Evolutionary conservation across 441 rosid species (phyloP).

Genomic region (Populus hybrid): DNA sequence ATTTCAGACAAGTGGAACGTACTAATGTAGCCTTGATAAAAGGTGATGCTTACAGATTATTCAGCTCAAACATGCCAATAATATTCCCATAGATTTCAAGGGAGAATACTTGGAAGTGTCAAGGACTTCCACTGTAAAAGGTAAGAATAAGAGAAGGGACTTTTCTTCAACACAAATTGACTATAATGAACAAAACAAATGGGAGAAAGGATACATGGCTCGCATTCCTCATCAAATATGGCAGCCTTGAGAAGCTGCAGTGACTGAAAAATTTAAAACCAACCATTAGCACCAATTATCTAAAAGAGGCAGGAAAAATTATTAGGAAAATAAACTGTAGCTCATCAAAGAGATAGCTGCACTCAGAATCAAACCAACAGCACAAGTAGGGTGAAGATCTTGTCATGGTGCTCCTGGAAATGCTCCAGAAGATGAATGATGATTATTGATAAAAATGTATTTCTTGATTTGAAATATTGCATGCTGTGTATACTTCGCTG

Average conservation of each 20-base stretch:
- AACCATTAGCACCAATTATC: constrained; percentile 5
- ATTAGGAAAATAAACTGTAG: background rate
- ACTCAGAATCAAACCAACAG: background rate
- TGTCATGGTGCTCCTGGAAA: background rate
- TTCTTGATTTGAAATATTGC: background rate
- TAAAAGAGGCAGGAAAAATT: background rate
- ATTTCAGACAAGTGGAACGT: constrained; percentile 6
- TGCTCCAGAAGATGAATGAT: background rate
- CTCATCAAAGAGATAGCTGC: background rate
- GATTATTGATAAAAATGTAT: background rate
- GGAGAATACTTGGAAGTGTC: constrained; percentile 70
- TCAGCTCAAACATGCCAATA: constrained; percentile 95
- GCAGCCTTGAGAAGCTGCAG: constrained; percentile 76
- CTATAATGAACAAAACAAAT: constrained; percentile 9
- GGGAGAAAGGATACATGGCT: constrained; percentile 64
- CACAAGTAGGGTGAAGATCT: background rate
- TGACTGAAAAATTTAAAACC: constrained; percentile 47
- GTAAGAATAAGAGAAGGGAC: background rate
- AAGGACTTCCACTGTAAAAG: constrained; percentile 39
- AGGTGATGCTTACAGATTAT: constrained; percentile 72
- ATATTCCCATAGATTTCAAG: constrained; percentile 87
- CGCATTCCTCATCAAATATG: constrained; percentile 78
- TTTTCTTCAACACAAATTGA: background rate
- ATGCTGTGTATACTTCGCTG: background rate
- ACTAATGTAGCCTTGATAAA: constrained; percentile 7